A percentile compares a stretch with the other conserved stretches of the same genome.
Conservation (phyloP, 208 protist genomes). For the Entamoeba nuttalli region DNA sequence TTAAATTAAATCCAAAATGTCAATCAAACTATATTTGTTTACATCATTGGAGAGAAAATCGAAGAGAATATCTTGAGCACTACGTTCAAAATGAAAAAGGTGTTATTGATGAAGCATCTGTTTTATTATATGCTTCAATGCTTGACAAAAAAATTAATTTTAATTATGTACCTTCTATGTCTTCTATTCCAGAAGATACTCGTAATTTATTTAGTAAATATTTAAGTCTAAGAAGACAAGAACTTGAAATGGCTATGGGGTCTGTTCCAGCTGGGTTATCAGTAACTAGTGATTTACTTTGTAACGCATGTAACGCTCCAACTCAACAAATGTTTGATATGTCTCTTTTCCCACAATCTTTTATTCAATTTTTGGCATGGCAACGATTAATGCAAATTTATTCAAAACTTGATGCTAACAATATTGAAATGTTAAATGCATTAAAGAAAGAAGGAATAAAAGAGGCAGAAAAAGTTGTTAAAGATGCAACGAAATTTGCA, state of each 20-base stretch:
- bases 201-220: background rate
- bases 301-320: background rate
- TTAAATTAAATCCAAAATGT: background rate
- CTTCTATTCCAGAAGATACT: background rate
- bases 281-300: background rate
- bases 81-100: background rate
- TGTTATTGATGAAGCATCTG: background rate
- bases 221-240: background rate
- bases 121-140: background rate
- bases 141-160: background rate
- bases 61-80: background rate
- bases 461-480: background rate
- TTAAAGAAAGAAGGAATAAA: background rate
- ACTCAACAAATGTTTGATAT: background rate
- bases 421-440: background rate
- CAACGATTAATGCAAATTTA: background rate
- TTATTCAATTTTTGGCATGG: background rate
- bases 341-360: background rate
- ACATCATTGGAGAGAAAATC: background rate
- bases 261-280: background rate
- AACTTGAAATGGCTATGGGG: background rate
- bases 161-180: background rate
- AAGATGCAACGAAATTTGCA: background rate
- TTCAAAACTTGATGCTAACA: background rate
- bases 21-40: background rate